Percentiles rank a stretch among this genome's conserved stretches.
phyloP scores from a whole-genome alignment of 805 yeast species.

The Myxozyma sirexii region DNA sequence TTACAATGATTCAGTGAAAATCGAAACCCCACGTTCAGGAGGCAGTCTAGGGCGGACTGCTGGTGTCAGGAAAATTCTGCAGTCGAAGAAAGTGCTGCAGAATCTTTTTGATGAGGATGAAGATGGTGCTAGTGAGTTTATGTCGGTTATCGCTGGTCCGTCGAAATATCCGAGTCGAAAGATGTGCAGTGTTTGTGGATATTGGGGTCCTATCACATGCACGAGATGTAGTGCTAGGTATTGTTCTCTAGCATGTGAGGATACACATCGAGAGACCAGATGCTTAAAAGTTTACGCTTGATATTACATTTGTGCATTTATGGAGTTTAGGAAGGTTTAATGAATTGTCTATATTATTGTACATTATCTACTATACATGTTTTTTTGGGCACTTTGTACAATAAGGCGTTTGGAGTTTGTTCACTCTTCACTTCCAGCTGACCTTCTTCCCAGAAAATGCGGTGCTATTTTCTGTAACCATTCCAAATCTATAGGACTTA shows the following conservation, averaged over 20 bases:
- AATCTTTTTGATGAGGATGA: conserved; percentile 49
- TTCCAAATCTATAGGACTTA: conserved; percentile 74
- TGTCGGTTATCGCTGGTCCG: conserved; percentile 41
- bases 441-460: conserved; percentile 54
- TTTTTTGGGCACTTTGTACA: background rate
- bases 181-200: conserved; percentile 48
- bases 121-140: conserved; percentile 38
- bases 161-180: conserved; percentile 45
- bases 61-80: conserved; percentile 43
- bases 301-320: background rate
- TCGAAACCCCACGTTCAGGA: conserved; percentile 41
- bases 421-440: conserved; percentile 21
- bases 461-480: conserved; percentile 89
- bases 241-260: conserved; percentile 44
- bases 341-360: background rate
- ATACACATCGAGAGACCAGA: conserved; percentile 45
- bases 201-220: conserved; percentile 44
- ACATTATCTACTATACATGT: background rate
- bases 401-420: no score
- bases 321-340: background rate
- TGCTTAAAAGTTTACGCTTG: conserved; percentile 41
- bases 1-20: conserved; percentile 42
- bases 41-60: no score
- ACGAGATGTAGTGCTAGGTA: conserved; percentile 44
- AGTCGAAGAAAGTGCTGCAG: conserved; percentile 44